Percentiles rank a stretch among this genome's conserved stretches.
phyloP scores from a whole-genome alignment of 306 rosid species.

The Rubus parviflorus region DNA sequence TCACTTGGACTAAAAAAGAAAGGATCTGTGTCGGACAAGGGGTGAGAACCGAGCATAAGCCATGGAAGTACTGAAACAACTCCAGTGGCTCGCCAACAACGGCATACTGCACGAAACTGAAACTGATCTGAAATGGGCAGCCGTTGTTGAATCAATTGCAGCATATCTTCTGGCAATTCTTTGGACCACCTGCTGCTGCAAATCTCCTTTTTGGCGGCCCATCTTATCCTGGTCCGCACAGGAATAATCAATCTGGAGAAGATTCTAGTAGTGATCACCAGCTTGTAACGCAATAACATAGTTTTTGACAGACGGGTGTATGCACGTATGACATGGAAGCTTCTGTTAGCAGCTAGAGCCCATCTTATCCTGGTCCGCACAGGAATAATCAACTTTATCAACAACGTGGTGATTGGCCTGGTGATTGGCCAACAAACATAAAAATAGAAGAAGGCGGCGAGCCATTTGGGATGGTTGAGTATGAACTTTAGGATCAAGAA shows the following conservation, averaged over 20 bases:
- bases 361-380: neutral
- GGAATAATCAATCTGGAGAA: neutral
- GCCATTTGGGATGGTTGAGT: neutral
- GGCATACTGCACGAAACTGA: neutral
- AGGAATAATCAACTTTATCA: neutral
- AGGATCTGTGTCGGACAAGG: neutral
- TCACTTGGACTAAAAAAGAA: neutral
- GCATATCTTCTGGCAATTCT: neutral
- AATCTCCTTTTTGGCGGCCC: neutral
- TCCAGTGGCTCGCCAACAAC: neutral
- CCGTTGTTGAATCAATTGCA: neutral
- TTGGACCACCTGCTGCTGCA: neutral
- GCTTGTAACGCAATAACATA: neutral
- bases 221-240: neutral
- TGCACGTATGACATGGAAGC: neutral
- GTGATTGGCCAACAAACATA: neutral
- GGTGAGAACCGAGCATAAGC: neutral
- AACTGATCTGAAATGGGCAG: neutral
- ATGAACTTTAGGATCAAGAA: neutral
- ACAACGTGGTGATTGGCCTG: neutral
- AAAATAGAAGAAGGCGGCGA: neutral
- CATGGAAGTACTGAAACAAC: neutral
- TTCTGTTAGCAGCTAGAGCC: neutral
- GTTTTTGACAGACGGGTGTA: neutral
- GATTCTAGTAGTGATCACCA: neutral